Evolutionary conservation across 2,329 filamentous ascomycete genomes (phyloP).

Genomic region (Colletotrichum kahawae): DNA sequence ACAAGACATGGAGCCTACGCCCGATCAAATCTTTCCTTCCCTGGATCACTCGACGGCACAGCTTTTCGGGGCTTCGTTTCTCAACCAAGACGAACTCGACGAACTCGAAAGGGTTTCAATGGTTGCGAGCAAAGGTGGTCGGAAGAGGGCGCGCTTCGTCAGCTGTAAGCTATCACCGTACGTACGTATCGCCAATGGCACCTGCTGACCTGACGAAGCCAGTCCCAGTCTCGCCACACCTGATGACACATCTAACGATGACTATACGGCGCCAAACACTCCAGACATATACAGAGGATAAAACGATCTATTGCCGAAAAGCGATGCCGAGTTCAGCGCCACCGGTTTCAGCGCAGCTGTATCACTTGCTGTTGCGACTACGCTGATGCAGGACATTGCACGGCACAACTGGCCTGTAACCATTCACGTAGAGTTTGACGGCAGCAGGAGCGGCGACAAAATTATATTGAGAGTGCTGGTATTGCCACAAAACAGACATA

Average conservation of each 20-base stretch:
- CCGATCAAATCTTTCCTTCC: neutral
- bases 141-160: neutral
- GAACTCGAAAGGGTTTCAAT: neutral
- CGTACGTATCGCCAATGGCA: neutral
- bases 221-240: neutral
- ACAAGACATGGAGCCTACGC: neutral
- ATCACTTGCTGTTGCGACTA: neutral
- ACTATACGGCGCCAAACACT: neutral
- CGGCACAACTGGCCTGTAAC: neutral
- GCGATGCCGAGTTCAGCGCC: neutral
- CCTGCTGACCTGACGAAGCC: neutral
- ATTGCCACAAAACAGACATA: neutral
- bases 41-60: neutral
- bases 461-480: neutral
- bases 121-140: neutral
- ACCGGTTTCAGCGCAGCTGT: neutral
- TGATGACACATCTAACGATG: neutral
- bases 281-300: too few species aligned
- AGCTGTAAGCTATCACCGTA: neutral
- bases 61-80: neutral
- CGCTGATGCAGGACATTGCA: neutral
- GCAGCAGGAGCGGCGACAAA: neutral
- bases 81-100: neutral
- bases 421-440: neutral
- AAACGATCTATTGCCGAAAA: neutral